phyloP scores from a whole-genome alignment of 352 stramenopile genomes.

The Globisporangium splendens region DNA sequence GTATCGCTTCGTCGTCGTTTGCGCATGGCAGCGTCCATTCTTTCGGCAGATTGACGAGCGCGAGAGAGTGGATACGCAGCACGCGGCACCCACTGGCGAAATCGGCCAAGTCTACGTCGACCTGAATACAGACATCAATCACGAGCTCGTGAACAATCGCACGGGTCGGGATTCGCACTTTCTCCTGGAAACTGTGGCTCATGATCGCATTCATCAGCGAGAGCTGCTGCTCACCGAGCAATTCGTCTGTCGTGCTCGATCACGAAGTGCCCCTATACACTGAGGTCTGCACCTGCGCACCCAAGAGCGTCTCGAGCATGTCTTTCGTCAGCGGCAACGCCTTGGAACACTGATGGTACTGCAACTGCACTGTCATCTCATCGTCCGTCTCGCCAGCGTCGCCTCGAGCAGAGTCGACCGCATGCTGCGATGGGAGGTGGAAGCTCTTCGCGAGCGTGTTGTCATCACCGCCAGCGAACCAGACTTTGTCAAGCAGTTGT shows the following conservation, averaged over 20 bases:
- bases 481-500: constrained; percentile 34
- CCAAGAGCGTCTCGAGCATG: constrained; percentile 33
- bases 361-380: constrained; percentile 8
- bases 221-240: constrained; percentile 34
- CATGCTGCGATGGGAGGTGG: constrained; percentile 9
- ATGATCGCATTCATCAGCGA: constrained; percentile 32
- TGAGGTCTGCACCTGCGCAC: constrained; percentile 33
- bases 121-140: constrained; percentile 36
- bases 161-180: constrained; percentile 15
- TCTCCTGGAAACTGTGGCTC: constrained; percentile 15
- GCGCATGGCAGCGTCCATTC: constrained; percentile 44
- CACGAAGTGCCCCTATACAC: constrained; percentile 35
- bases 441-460: constrained; percentile 47
- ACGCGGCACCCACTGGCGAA: constrained; percentile 41
- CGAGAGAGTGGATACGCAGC: constrained; percentile 31
- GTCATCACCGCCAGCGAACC: constrained; percentile 49
- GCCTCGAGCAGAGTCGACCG: background rate
- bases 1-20: constrained; percentile 49
- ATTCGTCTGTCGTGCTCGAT: constrained; percentile 24
- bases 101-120: constrained; percentile 47
- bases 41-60: constrained; percentile 30
- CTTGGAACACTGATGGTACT: constrained; percentile 53
- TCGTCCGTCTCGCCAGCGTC: background rate
- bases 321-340: constrained; percentile 28
- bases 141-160: constrained; percentile 18